Percentiles rank a stretch among this genome's conserved stretches.
Conservation (phyloP, 352 stramenopile genomes). For the Phytophthora parvispora region DNA sequence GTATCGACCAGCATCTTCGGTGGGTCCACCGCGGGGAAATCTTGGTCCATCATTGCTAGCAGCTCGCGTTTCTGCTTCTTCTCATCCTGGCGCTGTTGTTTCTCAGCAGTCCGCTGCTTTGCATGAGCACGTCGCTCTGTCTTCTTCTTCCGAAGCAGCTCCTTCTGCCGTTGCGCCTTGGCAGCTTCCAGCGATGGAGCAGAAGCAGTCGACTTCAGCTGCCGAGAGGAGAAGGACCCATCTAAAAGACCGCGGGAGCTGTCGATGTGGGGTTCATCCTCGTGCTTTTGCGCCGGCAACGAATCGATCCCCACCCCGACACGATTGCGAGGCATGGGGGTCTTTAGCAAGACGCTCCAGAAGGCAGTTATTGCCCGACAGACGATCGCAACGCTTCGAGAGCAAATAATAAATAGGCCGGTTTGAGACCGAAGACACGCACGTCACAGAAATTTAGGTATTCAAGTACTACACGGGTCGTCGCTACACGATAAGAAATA, state of each 20-base stretch:
- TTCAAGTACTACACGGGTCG: slow-evolving; percentile 26
- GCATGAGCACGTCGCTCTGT: slow-evolving; percentile 55
- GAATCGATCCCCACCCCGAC: slow-evolving; percentile 28
- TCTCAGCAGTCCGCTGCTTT: slow-evolving; percentile 43
- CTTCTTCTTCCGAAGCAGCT: slow-evolving; percentile 62
- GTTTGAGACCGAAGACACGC: background rate
- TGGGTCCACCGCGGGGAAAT: slow-evolving; percentile 3
- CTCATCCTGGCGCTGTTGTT: slow-evolving; percentile 22
- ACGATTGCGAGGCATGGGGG: slow-evolving; percentile 36
- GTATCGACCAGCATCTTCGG: background rate
- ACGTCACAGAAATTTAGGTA: slow-evolving; percentile 17
- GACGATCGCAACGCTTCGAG: background rate
- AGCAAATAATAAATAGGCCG: background rate
- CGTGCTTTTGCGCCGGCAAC: slow-evolving; percentile 7
- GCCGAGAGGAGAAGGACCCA: background rate
- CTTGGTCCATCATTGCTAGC: slow-evolving; percentile 17
- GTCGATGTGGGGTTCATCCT: slow-evolving; percentile 22
- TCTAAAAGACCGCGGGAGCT: slow-evolving; percentile 2
- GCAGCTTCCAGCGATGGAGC: slow-evolving; percentile 21
- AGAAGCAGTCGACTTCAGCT: slow-evolving; percentile 12
- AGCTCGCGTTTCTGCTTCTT: slow-evolving; percentile 28
- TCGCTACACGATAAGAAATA: slow-evolving; percentile 14
- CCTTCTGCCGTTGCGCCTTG: slow-evolving; percentile 49
- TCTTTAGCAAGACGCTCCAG: background rate
- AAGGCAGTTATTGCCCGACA: background rate